Percentiles rank a stretch among this genome's conserved stretches.
These are phyloP conservation scores for Pythium apleroticum DNA, from an alignment of 352 stramenopile genomes.

Conservation along the genomic window DNA sequence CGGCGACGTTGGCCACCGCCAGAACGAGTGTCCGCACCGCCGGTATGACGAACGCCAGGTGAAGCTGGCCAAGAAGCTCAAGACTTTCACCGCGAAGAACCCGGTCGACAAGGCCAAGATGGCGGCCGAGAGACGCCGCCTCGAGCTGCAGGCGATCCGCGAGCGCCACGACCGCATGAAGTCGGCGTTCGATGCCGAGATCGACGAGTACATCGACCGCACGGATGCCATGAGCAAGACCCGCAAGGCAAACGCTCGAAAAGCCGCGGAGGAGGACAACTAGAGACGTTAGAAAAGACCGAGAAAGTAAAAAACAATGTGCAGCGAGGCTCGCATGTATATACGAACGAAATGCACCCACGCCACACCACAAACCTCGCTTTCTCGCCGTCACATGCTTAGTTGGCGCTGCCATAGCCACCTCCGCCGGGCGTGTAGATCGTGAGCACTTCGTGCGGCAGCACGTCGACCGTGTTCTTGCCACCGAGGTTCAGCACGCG, in stretches of 20 bases:
- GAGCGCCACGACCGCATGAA: slow-evolving; percentile 55
- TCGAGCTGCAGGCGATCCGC: slow-evolving; percentile 33
- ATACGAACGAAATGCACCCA: slow-evolving; percentile 10
- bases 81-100: slow-evolving; percentile 1
- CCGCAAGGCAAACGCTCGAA: slow-evolving; percentile 7
- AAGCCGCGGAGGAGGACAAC: slow-evolving; percentile 25
- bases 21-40: slow-evolving; percentile 46
- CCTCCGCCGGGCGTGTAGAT: slow-evolving; percentile 97
- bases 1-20: slow-evolving; percentile 62
- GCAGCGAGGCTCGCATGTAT: slow-evolving; percentile 3
- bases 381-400: neutral
- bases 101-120: slow-evolving; percentile 16
- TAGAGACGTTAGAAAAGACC: slow-evolving; percentile 9
- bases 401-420: slow-evolving; percentile 77
- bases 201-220: slow-evolving; percentile 58
- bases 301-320: neutral
- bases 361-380: neutral
- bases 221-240: slow-evolving; percentile 18
- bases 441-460: slow-evolving; percentile 91
- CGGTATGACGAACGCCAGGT: slow-evolving; percentile 36
- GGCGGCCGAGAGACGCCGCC: slow-evolving; percentile 22
- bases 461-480: slow-evolving; percentile 95
- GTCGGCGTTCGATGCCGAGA: slow-evolving; percentile 55
- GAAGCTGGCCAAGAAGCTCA: slow-evolving; percentile 19
- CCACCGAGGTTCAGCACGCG: slow-evolving; percentile 80